A percentile compares a stretch with the other conserved stretches of the same genome.
These are phyloP conservation scores for Arthrobotrys musiformis DNA, from an alignment of 2,329 filamentous ascomycete species.

Conservation along the genomic window DNA sequence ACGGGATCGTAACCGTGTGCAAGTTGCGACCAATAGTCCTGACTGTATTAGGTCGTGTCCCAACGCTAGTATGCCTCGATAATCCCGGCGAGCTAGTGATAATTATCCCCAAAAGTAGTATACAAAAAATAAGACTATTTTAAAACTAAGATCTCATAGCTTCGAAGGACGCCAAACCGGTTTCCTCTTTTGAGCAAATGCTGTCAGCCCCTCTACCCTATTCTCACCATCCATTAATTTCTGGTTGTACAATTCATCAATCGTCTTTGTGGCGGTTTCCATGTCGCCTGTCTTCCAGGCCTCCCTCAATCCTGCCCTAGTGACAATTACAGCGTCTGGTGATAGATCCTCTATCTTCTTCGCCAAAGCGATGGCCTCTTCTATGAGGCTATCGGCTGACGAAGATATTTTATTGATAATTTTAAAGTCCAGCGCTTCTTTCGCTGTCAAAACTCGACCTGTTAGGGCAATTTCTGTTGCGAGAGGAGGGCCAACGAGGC, in stretches of 20 bases:
- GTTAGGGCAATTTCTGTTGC: constrained; percentile 77
- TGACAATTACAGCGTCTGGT: constrained; percentile 81
- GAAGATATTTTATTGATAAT: constrained; percentile 75
- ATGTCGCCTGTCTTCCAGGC: constrained; percentile 78
- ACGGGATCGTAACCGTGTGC: too few relatives aligned
- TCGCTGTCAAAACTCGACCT: constrained; percentile 70
- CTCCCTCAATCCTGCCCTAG: constrained; percentile 74
- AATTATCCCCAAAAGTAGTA: neutral
- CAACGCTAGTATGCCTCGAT: too few relatives aligned
- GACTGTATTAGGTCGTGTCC: too few relatives aligned
- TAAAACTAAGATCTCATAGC: constrained; percentile 62
- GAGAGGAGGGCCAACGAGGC: constrained; percentile 74
- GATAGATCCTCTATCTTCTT: constrained; percentile 72
- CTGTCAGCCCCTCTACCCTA: constrained; percentile 76
- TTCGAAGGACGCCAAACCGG: constrained; percentile 75
- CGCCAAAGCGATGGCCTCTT: constrained; percentile 72
- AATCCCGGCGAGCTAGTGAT: neutral
- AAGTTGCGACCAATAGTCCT: too few relatives aligned
- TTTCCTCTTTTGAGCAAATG: constrained; percentile 80
- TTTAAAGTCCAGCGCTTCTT: constrained; percentile 73
- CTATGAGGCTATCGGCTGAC: constrained; percentile 66
- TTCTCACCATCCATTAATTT: constrained; percentile 75
- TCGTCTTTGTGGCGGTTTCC: constrained; percentile 70
- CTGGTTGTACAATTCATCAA: constrained; percentile 71
- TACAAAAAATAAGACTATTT: neutral